These are phyloP conservation scores for Aspergillus spinulosporus DNA, from an alignment of 2,329 filamentous ascomycete species.

Conservation along the genomic window DNA sequence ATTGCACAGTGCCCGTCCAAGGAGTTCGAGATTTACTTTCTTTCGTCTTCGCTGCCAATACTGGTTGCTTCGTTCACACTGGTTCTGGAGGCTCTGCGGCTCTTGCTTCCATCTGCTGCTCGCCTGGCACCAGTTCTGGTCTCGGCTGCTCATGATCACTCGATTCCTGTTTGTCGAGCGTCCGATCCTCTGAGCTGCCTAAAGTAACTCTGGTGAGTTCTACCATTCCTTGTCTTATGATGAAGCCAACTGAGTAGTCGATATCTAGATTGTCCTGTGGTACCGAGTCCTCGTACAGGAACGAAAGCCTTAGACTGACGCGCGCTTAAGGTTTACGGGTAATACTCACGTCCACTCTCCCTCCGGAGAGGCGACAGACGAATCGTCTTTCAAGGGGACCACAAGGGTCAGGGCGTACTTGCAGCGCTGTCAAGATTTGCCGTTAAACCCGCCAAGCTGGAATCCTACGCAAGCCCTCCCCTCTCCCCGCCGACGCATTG, in stretches of 20 bases:
- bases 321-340: conserved; percentile 20
- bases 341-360: conserved; percentile 13
- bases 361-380: conserved; percentile 6
- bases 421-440: background rate
- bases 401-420: background rate
- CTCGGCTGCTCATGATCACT: background rate
- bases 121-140: background rate
- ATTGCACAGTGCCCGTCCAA: background rate
- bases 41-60: background rate
- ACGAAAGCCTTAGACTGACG: conserved; percentile 19
- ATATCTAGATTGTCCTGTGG: conserved; percentile 21
- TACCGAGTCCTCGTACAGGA: conserved; percentile 17
- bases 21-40: background rate
- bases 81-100: background rate
- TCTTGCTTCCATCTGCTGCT: background rate
- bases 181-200: background rate
- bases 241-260: background rate
- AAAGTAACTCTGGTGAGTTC: background rate
- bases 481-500: conserved; percentile 66
- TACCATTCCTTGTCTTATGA: background rate
- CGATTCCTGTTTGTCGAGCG: background rate
- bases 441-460: conserved; percentile 58
- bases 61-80: background rate
- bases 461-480: conserved; percentile 62
- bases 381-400: background rate